phyloP scores from a whole-genome alignment of 2,329 filamentous ascomycete species.

The Corinectria fuckeliana region DNA sequence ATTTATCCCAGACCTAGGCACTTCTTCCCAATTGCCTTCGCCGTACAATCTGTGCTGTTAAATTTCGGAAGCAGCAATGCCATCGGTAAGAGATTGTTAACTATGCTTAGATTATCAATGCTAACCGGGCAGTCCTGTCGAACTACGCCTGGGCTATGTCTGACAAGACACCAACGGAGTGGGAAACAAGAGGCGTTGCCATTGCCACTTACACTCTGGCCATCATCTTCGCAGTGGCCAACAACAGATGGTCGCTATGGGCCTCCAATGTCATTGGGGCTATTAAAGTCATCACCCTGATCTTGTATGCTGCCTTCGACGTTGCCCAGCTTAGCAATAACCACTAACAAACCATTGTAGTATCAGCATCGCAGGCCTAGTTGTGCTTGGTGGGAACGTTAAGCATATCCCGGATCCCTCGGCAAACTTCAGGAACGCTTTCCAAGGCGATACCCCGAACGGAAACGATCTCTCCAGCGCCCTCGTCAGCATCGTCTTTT shows the following conservation, averaged over 20 bases:
- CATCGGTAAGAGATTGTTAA: slow-evolving; percentile 44
- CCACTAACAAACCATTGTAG: background rate
- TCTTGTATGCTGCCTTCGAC: slow-evolving; percentile 48
- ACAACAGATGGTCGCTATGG: slow-evolving; percentile 63
- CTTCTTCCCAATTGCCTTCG: slow-evolving; percentile 69
- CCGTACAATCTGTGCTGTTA: slow-evolving; percentile 67
- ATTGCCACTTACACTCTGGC: slow-evolving; percentile 67
- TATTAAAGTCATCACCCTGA: slow-evolving; percentile 66
- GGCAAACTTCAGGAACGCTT: slow-evolving; percentile 45
- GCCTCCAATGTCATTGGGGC: slow-evolving; percentile 62
- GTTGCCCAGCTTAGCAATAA: background rate
- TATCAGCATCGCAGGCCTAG: slow-evolving; percentile 64
- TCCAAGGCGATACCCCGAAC: slow-evolving; percentile 43
- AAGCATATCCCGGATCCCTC: slow-evolving; percentile 40
- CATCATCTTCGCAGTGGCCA: slow-evolving; percentile 56
- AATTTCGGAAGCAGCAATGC: slow-evolving; percentile 72
- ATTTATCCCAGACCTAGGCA: slow-evolving; percentile 68
- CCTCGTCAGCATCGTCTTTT: slow-evolving; percentile 64
- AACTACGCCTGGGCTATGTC: slow-evolving; percentile 67
- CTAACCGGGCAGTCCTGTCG: slow-evolving; percentile 55
- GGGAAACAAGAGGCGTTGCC: slow-evolving; percentile 71
- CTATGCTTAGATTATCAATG: background rate
- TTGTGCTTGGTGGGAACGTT: slow-evolving; percentile 57
- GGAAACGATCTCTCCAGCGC: slow-evolving; percentile 51
- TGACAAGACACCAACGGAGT: slow-evolving; percentile 56